Conservation (phyloP, 495 filamentous ascomycete species). For the Penicillium malachiteum region DNA sequence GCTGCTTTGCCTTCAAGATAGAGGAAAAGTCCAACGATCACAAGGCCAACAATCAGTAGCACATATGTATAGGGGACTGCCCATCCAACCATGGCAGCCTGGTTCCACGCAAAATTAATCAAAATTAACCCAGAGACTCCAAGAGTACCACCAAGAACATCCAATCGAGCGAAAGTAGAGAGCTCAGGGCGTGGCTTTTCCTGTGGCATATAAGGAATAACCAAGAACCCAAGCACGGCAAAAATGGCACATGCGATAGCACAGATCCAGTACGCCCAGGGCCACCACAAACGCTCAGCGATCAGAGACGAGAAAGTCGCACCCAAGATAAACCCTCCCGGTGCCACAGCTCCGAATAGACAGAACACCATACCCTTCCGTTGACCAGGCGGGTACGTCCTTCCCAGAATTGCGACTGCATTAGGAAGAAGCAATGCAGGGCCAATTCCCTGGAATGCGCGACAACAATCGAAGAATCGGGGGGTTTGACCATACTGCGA, state of each 20-base stretch:
- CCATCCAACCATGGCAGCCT: conserved; percentile 61
- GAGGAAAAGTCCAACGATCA: conserved; percentile 50
- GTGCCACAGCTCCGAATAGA: conserved; percentile 57
- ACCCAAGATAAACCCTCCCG: conserved; percentile 52
- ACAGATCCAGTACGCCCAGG: conserved; percentile 63
- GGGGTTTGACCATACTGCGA: conserved; percentile 33
- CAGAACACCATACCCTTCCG: conserved; percentile 61
- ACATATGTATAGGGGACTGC: conserved; percentile 49
- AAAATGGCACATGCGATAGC: conserved; percentile 47
- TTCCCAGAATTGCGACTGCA: conserved; percentile 45
- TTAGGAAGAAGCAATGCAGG: conserved; percentile 52
- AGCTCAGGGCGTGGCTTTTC: conserved; percentile 4
- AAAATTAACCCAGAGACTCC: conserved; percentile 57
- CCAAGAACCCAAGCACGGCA: conserved; percentile 38
- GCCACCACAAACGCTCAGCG: conserved; percentile 53
- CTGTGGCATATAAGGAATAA: conserved; percentile 47
- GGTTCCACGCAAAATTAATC: conserved; percentile 63
- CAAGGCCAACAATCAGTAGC: conserved; percentile 53
- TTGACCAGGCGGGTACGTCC: conserved; percentile 39
- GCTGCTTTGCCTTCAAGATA: conserved; percentile 48
- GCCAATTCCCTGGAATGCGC: conserved; percentile 54
- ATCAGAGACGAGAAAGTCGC: conserved; percentile 36
- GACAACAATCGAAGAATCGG: conserved; percentile 42
- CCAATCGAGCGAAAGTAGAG: conserved; percentile 7
- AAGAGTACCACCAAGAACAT: conserved; percentile 42